Base-by-base conservation (phyloP, 805 yeast genomes). In the Candida golubevii region DNA sequence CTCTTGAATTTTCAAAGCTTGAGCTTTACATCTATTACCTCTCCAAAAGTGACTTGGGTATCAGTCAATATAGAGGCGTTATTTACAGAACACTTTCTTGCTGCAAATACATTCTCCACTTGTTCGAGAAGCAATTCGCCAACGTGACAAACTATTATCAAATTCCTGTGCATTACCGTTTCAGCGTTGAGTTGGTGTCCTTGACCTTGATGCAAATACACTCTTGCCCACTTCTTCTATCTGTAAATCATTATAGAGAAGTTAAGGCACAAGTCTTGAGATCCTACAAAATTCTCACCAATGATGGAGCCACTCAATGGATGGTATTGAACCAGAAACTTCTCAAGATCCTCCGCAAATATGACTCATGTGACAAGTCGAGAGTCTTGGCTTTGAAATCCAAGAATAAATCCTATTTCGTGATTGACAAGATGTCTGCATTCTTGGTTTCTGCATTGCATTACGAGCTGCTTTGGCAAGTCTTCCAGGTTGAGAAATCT, bases 81-180 rank as follows among this genome's bases (percentile, higher is more conserved):
- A 47, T 71, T 10, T 43, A 54, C 33, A 68, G 66, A 39, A 49
- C 67, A 4, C 40, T 65, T 2, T 36, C 44, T 15, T 60, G 67
- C 33, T 66, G 71, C 48, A 59, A 56, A 38, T 27, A 46, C 7
- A 54, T 70, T 18, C 54, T 68, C 14, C 50, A 53, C 11, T 39
- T 66, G 23, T 61, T 61, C 41, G 58, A 59, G 39, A 43, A 37
- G 11, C 51, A 55, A n/a, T 51, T 61, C 27, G 45, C 51, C 34
- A 50, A 54, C 29, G 40, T 31, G 39, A 40, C 45, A n/a, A 50
- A 51, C 44, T 57, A 50, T 41, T 59, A 60, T 46, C 69, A 51
- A 51, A 49, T 69, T n/a, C 75, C 76, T 2, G 58, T 71, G 32
- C 72, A 71, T 53, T 67, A 60, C 47, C 66, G 63, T 38, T 69